A percentile compares a stretch with the other conserved stretches of the same genome.
phyloP scores from a whole-genome alignment of 345 rosid genomes.

The Camelina laxa region DNA sequence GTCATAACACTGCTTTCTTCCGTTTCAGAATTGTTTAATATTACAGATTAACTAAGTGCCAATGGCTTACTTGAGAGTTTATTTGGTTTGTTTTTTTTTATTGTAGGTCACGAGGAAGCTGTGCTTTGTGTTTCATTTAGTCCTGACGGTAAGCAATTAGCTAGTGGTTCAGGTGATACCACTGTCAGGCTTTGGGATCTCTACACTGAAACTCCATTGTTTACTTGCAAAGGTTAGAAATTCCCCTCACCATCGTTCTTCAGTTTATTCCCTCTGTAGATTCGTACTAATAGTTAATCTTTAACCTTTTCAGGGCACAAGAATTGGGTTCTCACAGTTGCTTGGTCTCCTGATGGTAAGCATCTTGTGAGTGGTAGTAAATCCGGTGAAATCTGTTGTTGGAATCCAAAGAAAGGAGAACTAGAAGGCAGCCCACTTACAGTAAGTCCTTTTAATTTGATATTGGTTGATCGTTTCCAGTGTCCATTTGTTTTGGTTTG shows the following conservation, averaged over 20 bases:
- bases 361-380: slow-evolving; percentile 92
- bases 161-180: slow-evolving; percentile 98
- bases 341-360: slow-evolving; percentile 97
- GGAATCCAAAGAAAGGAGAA: slow-evolving; percentile 85
- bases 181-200: slow-evolving; percentile 97
- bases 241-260: background rate
- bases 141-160: slow-evolving; percentile 91
- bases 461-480: background rate
- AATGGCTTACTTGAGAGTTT: background rate
- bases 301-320: slow-evolving; percentile 71
- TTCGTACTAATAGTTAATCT: background rate
- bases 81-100: background rate
- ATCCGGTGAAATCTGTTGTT: slow-evolving; percentile 81
- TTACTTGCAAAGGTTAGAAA: slow-evolving; percentile 79
- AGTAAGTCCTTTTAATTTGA: slow-evolving; percentile 46
- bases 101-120: slow-evolving; percentile 82
- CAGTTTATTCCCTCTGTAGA: background rate
- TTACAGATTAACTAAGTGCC: background rate
- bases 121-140: slow-evolving; percentile 92
- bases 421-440: slow-evolving; percentile 70
- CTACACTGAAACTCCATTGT: slow-evolving; percentile 88
- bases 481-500: background rate
- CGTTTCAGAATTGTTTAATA: background rate
- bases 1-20: background rate
- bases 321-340: slow-evolving; percentile 93